Percentiles rank a stretch among this genome's conserved stretches.
These are phyloP conservation scores for Lasiodiplodia sp. DNA, from an alignment of 2,329 filamentous ascomycete genomes.

Conservation along the genomic window DNA sequence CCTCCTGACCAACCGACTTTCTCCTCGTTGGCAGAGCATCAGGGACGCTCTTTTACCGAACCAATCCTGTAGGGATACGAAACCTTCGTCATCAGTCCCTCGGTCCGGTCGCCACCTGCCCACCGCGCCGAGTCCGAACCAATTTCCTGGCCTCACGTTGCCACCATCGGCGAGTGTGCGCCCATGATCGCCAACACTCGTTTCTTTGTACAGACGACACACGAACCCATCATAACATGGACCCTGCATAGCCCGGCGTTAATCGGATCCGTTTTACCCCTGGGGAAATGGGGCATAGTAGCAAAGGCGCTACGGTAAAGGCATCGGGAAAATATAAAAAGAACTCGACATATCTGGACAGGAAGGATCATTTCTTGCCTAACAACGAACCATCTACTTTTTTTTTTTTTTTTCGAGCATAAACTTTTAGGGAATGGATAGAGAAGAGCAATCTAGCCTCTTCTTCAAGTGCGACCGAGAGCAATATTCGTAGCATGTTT, in stretches of 20 bases:
- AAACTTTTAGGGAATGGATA: not conserved
- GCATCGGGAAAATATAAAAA: not conserved
- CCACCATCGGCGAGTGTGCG: not conserved
- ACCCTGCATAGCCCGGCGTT: slow-evolving; percentile 22
- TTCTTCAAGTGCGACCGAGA: not conserved
- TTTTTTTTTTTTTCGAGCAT: not conserved
- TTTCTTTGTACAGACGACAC: slow-evolving; percentile 7
- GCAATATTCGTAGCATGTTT: slow-evolving; percentile 6
- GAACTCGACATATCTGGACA: not conserved
- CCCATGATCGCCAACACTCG: not conserved
- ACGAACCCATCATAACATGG: not conserved
- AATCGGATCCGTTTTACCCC: not conserved
- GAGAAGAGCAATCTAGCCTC: not conserved
- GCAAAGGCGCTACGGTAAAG: slow-evolving; percentile 11
- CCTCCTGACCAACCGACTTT: not conserved
- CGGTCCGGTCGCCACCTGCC: not conserved
- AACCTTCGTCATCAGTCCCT: not conserved
- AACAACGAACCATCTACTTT: not conserved
- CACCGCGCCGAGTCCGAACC: not conserved
- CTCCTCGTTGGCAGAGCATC: not conserved
- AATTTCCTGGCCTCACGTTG: not conserved
- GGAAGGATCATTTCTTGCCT: not conserved
- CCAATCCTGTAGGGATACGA: not conserved
- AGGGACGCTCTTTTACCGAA: not conserved
- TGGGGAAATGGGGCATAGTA: not conserved